A percentile compares a stretch with the other conserved stretches of the same genome.
These are phyloP conservation scores for Cutaneotrichosporon dermatis DNA, from an alignment of 1,284 basidiomycete species.

Conservation along the genomic window DNA sequence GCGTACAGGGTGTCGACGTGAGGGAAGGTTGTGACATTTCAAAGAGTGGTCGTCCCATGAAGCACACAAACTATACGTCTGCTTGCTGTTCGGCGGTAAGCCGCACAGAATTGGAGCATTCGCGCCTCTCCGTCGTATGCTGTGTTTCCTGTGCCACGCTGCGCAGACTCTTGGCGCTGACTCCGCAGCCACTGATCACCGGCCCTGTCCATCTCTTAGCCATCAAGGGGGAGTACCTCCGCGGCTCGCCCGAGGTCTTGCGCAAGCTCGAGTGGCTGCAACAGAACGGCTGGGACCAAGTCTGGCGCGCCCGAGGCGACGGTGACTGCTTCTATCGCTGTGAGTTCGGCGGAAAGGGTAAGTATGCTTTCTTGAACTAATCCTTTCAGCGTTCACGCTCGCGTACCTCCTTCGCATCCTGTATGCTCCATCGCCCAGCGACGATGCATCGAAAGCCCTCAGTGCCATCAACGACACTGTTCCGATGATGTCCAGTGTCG, in stretches of 20 bases:
- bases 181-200: constrained; percentile 45
- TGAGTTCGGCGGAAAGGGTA: constrained; percentile 38
- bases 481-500: constrained; percentile 57
- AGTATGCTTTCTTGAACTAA: neutral
- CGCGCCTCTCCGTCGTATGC: neutral
- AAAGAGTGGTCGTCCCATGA: no score
- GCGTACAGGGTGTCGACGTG: no score
- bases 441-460: constrained; percentile 56
- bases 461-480: constrained; percentile 57
- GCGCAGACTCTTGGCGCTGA: neutral
- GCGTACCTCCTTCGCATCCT: constrained; percentile 62
- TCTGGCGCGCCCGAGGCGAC: constrained; percentile 65
- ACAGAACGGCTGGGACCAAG: constrained; percentile 57
- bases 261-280: constrained; percentile 62
- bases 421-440: constrained; percentile 49
- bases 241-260: constrained; percentile 56
- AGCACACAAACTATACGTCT: no score
- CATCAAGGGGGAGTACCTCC: constrained; percentile 59
- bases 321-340: constrained; percentile 77
- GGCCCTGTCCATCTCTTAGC: constrained; percentile 43
- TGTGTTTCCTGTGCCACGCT: neutral
- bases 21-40: no score
- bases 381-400: constrained; percentile 59
- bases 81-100: neutral
- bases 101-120: neutral